phyloP scores from a whole-genome alignment of 31 red algal genomes.

The Odonthalia washingtoniensis region DNA sequence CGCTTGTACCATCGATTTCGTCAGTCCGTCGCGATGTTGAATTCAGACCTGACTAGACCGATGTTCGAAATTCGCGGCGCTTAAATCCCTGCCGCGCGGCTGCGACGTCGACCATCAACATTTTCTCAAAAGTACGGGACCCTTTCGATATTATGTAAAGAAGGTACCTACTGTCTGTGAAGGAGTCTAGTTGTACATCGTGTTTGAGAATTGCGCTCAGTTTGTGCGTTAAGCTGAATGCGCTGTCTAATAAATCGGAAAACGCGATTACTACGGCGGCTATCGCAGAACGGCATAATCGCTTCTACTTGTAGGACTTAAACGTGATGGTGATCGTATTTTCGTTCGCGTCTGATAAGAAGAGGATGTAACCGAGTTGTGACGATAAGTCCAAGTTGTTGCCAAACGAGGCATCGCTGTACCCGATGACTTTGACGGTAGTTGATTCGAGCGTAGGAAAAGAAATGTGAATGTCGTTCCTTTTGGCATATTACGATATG shows the following conservation, averaged over 20 bases:
- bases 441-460: not conserved
- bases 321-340: conserved; percentile 9
- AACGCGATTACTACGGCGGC: conserved; percentile 47
- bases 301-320: conserved; percentile 31
- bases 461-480: not conserved
- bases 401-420: conserved; percentile 43
- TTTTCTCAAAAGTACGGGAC: too few relatives aligned
- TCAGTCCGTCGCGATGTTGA: conserved; percentile 34
- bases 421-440: conserved; percentile 28
- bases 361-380: too few relatives aligned
- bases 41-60: too few relatives aligned
- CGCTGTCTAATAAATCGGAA: conserved; percentile 39
- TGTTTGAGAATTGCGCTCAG: not conserved
- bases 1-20: too few relatives aligned
- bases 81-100: too few relatives aligned
- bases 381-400: too few relatives aligned
- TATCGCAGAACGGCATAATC: conserved; percentile 46
- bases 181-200: not conserved
- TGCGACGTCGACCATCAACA: too few relatives aligned
- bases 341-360: not conserved
- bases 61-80: too few relatives aligned
- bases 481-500: conserved; percentile 17
- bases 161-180: conserved; percentile 13
- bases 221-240: not conserved
- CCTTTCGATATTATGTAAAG: conserved; percentile 45